These are phyloP conservation scores for Epichloe scottii DNA, from an alignment of 2,329 filamentous ascomycete species.

Conservation along the genomic window DNA sequence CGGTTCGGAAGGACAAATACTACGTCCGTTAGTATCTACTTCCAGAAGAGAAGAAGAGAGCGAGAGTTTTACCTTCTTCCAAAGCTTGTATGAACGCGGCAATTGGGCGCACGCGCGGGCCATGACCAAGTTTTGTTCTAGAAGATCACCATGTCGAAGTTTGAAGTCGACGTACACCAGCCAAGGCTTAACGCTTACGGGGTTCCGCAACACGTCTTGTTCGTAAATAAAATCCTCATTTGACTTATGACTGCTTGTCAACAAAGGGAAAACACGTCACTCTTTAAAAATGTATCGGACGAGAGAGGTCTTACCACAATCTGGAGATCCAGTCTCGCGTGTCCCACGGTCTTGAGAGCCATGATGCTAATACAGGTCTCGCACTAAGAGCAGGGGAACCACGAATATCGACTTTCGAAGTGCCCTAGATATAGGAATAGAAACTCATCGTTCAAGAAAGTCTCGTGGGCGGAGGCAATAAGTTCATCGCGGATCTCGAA, in stretches of 20 bases:
- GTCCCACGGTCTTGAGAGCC: background rate
- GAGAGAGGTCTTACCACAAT: constrained; percentile 21
- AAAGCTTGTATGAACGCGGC: constrained; percentile 92
- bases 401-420: background rate
- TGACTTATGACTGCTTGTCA: constrained; percentile 35
- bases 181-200: constrained; percentile 84
- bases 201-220: constrained; percentile 82
- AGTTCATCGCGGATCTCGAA: background rate
- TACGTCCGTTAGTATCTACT: constrained; percentile 19
- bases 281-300: background rate
- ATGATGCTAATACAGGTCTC: background rate
- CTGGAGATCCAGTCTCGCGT: constrained; percentile 1
- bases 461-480: background rate
- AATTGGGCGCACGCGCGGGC: constrained; percentile 84
- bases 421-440: background rate
- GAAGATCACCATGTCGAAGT: constrained; percentile 66
- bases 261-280: background rate
- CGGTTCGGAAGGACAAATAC: constrained; percentile 77
- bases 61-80: constrained; percentile 62
- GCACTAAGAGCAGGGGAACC: background rate
- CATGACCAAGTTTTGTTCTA: constrained; percentile 78
- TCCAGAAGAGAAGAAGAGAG: background rate
- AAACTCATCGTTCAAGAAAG: background rate
- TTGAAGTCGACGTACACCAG: constrained; percentile 90
- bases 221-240: constrained; percentile 93